Conservation (phyloP, 331 rosid species). For the Quercus phellos region DNA sequence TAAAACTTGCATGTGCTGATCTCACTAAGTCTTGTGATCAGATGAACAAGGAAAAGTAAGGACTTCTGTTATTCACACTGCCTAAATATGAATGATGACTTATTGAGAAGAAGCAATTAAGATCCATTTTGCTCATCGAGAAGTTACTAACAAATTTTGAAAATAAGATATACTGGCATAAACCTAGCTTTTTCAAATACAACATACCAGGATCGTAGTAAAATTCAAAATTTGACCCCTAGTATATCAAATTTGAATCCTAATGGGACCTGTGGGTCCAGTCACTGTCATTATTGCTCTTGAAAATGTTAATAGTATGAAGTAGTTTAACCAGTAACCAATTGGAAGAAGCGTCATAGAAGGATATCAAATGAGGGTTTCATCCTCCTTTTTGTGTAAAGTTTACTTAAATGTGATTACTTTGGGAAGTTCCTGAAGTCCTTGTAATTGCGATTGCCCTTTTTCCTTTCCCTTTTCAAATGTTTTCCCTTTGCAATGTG, state of each 20-base stretch:
- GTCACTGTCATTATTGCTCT: not conserved
- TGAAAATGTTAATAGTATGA: not conserved
- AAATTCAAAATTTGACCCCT: not conserved
- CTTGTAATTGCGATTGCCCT: not conserved
- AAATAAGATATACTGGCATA: not conserved
- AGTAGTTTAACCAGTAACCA: not conserved
- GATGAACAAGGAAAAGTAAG: constrained; percentile 31
- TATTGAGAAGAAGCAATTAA: not conserved
- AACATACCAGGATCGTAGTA: not conserved
- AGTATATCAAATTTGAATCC: not conserved
- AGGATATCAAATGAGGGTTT: not conserved
- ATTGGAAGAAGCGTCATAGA: not conserved
- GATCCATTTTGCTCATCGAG: not conserved
- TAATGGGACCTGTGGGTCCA: not conserved
- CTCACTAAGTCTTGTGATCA: constrained; percentile 45
- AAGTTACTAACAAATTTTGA: not conserved
- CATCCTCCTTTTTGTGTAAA: not conserved
- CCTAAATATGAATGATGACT: not conserved
- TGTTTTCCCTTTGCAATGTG: not conserved
- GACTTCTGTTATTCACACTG: not conserved
- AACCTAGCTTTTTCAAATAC: not conserved
- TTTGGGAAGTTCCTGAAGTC: not conserved
- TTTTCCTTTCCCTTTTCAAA: not conserved
- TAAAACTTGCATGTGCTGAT: constrained; percentile 38
- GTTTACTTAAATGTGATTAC: not conserved